Conservation (phyloP, 2,329 filamentous ascomycete species). For the Aspergillus eucalypticola region DNA sequence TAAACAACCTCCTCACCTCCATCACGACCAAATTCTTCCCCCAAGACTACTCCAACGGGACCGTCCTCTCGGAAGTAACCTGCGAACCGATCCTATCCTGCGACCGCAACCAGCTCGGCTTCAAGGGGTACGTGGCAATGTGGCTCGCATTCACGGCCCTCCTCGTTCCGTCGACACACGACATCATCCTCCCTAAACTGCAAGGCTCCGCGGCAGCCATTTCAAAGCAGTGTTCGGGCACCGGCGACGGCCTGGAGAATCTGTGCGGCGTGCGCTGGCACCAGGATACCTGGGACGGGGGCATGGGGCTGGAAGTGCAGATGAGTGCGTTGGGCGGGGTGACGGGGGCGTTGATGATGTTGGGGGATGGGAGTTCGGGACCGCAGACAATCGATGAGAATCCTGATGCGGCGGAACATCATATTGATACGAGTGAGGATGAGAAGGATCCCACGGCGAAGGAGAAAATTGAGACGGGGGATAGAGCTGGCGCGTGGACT, state of each 20-base stretch:
- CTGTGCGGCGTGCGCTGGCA: slow-evolving; percentile 54
- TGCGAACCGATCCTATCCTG: slow-evolving; percentile 64
- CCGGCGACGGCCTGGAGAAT: slow-evolving; percentile 54
- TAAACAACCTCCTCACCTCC: slow-evolving; percentile 57
- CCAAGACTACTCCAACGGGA: slow-evolving; percentile 36
- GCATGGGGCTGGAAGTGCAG: slow-evolving; percentile 35
- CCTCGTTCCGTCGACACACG: slow-evolving; percentile 58
- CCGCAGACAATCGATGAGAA: slow-evolving; percentile 46
- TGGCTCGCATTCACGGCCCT: slow-evolving; percentile 63
- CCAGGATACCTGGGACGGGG: slow-evolving; percentile 32
- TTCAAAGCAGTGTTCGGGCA: slow-evolving; percentile 54
- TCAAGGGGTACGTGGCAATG: slow-evolving; percentile 68
- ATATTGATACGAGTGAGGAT: slow-evolving; percentile 13
- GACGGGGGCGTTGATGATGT: slow-evolving; percentile 4
- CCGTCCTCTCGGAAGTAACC: slow-evolving; percentile 63
- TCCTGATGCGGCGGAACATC: slow-evolving; percentile 34
- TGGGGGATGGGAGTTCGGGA: slow-evolving; percentile 18
- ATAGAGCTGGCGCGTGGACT: slow-evolving; percentile 31
- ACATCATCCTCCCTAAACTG: slow-evolving; percentile 58
- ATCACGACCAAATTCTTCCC: slow-evolving; percentile 52
- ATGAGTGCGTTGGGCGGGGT: slow-evolving; percentile 34
- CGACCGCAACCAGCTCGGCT: slow-evolving; percentile 68
- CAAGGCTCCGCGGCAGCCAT: slow-evolving; percentile 59
- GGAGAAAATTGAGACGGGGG: slow-evolving; percentile 24
- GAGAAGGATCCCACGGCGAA: slow-evolving; percentile 9